Evolutionary conservation across 2,329 filamentous ascomycete species (phyloP), one percentile per base, ranked within the genome.

Genomic region (Paecilomyces sp.): DNA sequence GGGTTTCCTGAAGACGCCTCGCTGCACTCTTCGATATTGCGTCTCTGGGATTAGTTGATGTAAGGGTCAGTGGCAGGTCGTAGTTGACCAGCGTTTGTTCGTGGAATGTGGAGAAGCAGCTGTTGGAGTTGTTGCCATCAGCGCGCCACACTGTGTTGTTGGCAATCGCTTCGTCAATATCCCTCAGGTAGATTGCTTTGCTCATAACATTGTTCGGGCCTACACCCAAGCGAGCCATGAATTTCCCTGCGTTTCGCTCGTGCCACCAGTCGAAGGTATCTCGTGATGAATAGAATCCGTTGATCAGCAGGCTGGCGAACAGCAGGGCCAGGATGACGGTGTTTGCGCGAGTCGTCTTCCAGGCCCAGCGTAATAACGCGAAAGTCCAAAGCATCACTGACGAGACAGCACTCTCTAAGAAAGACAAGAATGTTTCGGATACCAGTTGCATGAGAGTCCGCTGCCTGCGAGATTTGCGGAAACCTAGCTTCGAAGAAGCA

Each of bases 141-240:
- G 56, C 53, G 41, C 66, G 68, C 64, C 67, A 71, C 34, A 67
- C 63, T 2, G 71, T 74, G 22, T 66, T 64, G 57, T 72, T 72
- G 22, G 77, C 69, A 57, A 84, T 77, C 15, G 84, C 85, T 63
- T 89, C 85, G 60, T 92, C 87, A 56, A 97, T 80, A 72, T 97
- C 93, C 57, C 81, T 82, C 59, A 97, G 76, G 71, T 94, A 96
- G 28, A 99, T 85, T 8, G 90, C 86, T 73, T 88, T 91, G 75
- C 88, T 90, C 90, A 97, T 93, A 63, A 88, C 83, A 22, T 82
- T 75, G 65, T 95, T 89, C 7, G 92, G 91, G 2, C 84, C 83
- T 7, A 97, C 86, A 9, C 93, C 93, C 13, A 97, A 77, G 12
- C 87, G 82, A 34, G 80, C 80, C 91, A 99, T 94, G 73, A 93